Conservation (phyloP, 2,329 filamentous ascomycete species). For the Trichophyton mentagrophytes region DNA sequence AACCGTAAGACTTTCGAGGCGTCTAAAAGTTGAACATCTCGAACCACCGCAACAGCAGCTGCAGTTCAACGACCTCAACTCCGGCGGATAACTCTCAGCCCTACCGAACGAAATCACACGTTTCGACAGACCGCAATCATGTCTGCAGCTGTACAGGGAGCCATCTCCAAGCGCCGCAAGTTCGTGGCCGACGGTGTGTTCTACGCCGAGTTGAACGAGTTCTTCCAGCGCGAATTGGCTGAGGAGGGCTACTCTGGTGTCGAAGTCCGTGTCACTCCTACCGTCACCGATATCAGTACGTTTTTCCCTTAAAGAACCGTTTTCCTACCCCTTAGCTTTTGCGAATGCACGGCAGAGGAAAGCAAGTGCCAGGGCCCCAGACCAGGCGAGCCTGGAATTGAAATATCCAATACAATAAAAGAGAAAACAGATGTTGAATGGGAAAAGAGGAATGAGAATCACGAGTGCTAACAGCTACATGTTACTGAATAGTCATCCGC, state of each 20-base stretch:
- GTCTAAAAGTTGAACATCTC: neutral
- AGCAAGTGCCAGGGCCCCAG: too few species aligned
- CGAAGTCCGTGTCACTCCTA: constrained; percentile 98
- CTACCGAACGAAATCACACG: neutral
- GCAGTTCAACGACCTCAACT: neutral
- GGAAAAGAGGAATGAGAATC: neutral
- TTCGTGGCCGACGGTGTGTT: constrained; percentile 98
- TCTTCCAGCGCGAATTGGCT: constrained; percentile 99
- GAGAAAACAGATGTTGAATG: neutral
- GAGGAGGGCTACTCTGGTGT: constrained; percentile 99
- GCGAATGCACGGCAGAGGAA: neutral
- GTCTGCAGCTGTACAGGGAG: constrained; percentile 37
- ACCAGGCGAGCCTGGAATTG: too few species aligned
- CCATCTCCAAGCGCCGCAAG: constrained; percentile 47
- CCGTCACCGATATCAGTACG: constrained; percentile 94
- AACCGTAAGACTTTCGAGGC: constrained; percentile 7
- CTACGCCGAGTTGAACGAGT: constrained; percentile 99
- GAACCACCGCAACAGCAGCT: neutral
- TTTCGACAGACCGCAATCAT: constrained; percentile 32
- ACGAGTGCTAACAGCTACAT: neutral
- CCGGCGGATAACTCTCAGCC: constrained; percentile 16
- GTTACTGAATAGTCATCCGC: constrained; percentile 60
- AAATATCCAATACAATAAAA: too few species aligned
- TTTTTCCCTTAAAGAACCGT: constrained; percentile 11
- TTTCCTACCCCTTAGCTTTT: neutral